Conservation (phyloP, 306 rosid species). For the Vigna nakashimae region DNA sequence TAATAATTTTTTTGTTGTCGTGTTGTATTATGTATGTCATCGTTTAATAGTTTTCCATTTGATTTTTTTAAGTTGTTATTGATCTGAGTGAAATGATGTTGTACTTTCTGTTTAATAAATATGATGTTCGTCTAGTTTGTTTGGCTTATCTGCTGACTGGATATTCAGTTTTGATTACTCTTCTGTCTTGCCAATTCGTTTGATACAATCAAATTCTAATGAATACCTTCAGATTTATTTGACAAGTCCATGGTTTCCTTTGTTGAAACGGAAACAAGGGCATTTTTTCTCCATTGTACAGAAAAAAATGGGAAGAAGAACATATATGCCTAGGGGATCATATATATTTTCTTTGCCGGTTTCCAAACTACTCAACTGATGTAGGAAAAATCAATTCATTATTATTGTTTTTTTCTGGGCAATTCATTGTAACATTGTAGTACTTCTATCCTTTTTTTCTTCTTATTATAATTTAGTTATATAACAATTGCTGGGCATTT, state of each 20-base stretch:
- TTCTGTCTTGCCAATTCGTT: neutral
- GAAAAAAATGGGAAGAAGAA: neutral
- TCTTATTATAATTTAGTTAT: neutral
- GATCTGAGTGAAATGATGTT: neutral
- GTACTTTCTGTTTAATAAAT: conserved; percentile 6
- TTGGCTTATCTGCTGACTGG: neutral
- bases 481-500: neutral
- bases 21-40: conserved; percentile 20
- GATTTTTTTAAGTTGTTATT: neutral
- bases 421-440: neutral
- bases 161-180: conserved; percentile 10
- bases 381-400: conserved; percentile 21
- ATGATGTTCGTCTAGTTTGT: conserved; percentile 8
- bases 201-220: neutral
- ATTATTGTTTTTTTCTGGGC: neutral
- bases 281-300: neutral
- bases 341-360: neutral
- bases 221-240: neutral
- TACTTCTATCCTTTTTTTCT: neutral
- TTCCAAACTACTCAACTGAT: conserved; percentile 1
- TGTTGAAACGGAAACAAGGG: conserved; percentile 10
- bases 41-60: neutral
- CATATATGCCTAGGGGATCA: neutral
- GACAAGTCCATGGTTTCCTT: conserved; percentile 1
- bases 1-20: conserved; percentile 30